phyloP scores from a whole-genome alignment of 106 monocot genomes.

The Phalaenopsis equestris region DNA sequence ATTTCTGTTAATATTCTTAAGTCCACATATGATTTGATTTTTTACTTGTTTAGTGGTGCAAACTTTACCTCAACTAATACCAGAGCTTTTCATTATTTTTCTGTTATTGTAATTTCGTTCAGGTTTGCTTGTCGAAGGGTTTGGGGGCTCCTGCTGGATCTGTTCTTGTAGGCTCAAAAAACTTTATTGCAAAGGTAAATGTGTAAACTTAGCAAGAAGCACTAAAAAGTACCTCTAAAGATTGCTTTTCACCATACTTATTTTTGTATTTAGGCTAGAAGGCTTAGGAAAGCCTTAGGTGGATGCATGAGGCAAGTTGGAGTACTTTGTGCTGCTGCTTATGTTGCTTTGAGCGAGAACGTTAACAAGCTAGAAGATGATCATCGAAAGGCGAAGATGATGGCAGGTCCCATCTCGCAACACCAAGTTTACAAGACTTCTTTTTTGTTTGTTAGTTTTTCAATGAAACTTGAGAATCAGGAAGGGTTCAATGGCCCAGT shows the following conservation, averaged over 20 bases:
- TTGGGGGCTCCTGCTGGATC: slow-evolving; percentile 97
- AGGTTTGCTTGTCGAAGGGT: slow-evolving; percentile 96
- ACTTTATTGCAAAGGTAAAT: slow-evolving; percentile 73
- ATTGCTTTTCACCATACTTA: not conserved
- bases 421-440: not conserved
- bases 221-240: not conserved
- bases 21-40: not conserved
- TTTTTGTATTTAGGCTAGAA: slow-evolving; percentile 52
- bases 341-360: slow-evolving; percentile 67
- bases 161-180: slow-evolving; percentile 70
- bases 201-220: not conserved
- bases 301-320: slow-evolving; percentile 98
- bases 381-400: slow-evolving; percentile 64
- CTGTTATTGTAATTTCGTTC: slow-evolving; percentile 1
- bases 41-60: not conserved
- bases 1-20: slow-evolving; percentile 12
- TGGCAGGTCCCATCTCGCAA: slow-evolving; percentile 46
- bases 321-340: slow-evolving; percentile 85
- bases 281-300: slow-evolving; percentile 81
- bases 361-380: slow-evolving; percentile 72
- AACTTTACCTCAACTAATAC: not conserved
- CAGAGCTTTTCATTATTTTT: not conserved
- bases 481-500: too few relatives aligned
- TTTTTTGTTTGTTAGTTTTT: not conserved
- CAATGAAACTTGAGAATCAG: not conserved